These are phyloP conservation scores for Actinomortierella ambigua DNA, from an alignment of 371 early-diverging fungal genomes.

Conservation along the genomic window DNA sequence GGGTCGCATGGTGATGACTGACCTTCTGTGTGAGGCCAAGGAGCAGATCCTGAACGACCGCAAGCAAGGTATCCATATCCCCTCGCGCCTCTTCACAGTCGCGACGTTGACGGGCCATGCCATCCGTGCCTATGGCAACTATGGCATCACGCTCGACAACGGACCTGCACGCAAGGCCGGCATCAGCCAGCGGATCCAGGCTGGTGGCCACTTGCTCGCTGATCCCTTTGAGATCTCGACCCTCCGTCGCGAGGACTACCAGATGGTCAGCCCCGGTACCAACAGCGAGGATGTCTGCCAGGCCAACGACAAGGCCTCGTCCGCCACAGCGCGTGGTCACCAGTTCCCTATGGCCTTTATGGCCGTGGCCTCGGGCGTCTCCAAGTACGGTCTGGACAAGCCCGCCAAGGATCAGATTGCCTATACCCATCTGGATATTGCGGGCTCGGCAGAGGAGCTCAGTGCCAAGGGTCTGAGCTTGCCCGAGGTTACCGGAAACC, in stretches of 20 bases:
- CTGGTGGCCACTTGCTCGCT: conserved; percentile 73
- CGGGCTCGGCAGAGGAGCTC: conserved; percentile 78
- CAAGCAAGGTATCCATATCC: conserved; percentile 49
- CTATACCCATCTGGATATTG: conserved; percentile 88
- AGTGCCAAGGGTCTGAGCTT: conserved; percentile 70
- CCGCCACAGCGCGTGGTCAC: conserved; percentile 83
- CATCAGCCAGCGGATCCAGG: conserved; percentile 66
- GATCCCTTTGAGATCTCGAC: conserved; percentile 88
- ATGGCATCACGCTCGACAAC: conserved; percentile 81
- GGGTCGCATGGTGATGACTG: conserved; percentile 91
- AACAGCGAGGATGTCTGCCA: conserved; percentile 81
- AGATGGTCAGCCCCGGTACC: conserved; percentile 62
- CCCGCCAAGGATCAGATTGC: conserved; percentile 64
- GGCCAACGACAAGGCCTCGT: conserved; percentile 75
- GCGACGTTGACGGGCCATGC: conserved; percentile 92
- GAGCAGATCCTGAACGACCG: conserved; percentile 70
- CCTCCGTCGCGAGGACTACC: conserved; percentile 83
- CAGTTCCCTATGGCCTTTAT: conserved; percentile 90
- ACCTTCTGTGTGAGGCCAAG: conserved; percentile 78
- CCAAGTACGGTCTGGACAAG: conserved; percentile 71
- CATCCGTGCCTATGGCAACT: conserved; percentile 78
- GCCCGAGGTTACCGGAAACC: conserved; percentile 76
- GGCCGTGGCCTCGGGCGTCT: conserved; percentile 78
- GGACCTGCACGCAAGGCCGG: conserved; percentile 76
- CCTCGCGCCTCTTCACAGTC: conserved; percentile 76